Conservation (phyloP, 2,329 filamentous ascomycete genomes). For the Sporothrix variecibatus region DNA sequence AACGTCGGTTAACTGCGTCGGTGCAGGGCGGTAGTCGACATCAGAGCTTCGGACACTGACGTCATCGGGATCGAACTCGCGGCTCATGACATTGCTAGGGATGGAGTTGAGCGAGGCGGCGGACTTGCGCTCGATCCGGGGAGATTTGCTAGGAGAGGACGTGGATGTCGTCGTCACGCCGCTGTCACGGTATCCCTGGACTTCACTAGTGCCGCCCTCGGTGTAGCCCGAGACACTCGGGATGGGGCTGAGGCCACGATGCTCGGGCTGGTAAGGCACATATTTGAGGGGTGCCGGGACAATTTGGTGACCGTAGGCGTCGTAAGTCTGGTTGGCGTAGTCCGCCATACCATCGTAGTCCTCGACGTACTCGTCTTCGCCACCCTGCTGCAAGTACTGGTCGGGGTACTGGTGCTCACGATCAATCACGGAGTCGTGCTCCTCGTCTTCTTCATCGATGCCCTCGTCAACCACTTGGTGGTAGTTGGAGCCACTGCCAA, state of each 20-base stretch:
- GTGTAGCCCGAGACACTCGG: conserved; percentile 89
- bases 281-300: conserved; percentile 66
- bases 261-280: conserved; percentile 67
- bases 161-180: conserved; percentile 51
- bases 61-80: conserved; percentile 62
- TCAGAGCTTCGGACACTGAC: conserved; percentile 55
- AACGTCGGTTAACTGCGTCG: conserved; percentile 46
- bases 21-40: conserved; percentile 53
- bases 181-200: conserved; percentile 59
- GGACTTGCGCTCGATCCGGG: conserved; percentile 44
- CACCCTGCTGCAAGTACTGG: conserved; percentile 36
- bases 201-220: conserved; percentile 62
- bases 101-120: conserved; percentile 59
- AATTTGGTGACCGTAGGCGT: conserved; percentile 61
- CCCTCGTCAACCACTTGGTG: conserved; percentile 41
- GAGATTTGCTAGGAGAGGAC: conserved; percentile 63
- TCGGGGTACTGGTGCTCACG: conserved; percentile 47
- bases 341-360: conserved; percentile 35
- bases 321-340: conserved; percentile 43
- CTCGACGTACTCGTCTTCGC: conserved; percentile 40
- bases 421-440: conserved; percentile 42
- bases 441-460: conserved; percentile 52
- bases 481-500: conserved; percentile 30
- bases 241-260: conserved; percentile 79
- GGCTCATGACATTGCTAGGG: conserved; percentile 49